Percentiles rank a stretch among this genome's conserved stretches.
phyloP scores from a whole-genome alignment of 108 stramenopile genomes.

The Fistulifera pelliculosa region DNA sequence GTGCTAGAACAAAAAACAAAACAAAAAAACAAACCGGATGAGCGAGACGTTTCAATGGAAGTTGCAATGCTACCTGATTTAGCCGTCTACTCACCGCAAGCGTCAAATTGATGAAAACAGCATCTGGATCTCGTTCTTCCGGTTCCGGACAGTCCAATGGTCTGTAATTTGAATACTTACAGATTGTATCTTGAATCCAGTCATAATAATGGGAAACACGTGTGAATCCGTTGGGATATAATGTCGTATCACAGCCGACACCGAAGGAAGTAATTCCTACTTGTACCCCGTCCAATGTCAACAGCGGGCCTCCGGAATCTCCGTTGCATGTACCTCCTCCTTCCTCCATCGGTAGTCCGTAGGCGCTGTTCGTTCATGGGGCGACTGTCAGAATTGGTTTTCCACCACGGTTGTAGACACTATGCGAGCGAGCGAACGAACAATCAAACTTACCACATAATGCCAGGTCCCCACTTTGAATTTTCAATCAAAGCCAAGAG shows the following conservation, averaged over 20 bases:
- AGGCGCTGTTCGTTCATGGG: not conserved
- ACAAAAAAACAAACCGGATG: too few relatives aligned
- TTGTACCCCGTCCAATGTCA: not conserved
- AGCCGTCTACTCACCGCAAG: constrained; percentile 2
- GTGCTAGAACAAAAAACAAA: too few relatives aligned
- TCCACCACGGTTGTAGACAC: too few relatives aligned
- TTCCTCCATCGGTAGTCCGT: not conserved
- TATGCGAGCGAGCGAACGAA: too few relatives aligned
- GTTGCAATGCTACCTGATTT: too few relatives aligned
- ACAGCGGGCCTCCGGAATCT: constrained; percentile 17
- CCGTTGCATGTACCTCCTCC: constrained; percentile 7
- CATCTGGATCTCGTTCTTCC: not conserved
- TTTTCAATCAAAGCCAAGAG: too few relatives aligned
- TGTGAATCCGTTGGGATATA: constrained; percentile 14
- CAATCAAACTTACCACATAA: too few relatives aligned
- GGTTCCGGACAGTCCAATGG: not conserved
- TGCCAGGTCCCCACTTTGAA: too few relatives aligned
- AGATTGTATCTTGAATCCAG: constrained; percentile 11
- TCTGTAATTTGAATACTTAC: not conserved
- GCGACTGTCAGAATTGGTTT: too few relatives aligned
- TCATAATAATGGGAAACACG: constrained; percentile 14
- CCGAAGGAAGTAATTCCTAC: constrained; percentile 15
- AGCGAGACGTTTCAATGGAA: too few relatives aligned
- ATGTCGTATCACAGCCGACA: not conserved
- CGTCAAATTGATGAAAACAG: not conserved